These are phyloP conservation scores for Grosmannia serpens DNA, from an alignment of 2,329 filamentous ascomycete genomes.

Conservation along the genomic window DNA sequence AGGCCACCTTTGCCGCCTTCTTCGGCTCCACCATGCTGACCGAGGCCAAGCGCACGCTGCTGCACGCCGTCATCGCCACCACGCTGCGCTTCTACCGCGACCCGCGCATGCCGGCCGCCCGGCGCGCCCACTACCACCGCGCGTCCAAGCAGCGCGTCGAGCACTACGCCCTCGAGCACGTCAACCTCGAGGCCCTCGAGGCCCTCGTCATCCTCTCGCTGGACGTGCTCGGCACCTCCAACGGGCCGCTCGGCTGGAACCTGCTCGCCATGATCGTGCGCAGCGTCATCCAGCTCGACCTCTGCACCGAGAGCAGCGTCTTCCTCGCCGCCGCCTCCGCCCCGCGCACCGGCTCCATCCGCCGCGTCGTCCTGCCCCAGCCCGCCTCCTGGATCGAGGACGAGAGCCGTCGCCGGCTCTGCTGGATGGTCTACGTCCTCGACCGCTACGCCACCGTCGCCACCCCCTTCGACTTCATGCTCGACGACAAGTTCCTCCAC, in stretches of 20 bases:
- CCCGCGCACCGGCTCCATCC: slow-evolving; percentile 76
- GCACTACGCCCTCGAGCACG: slow-evolving; percentile 79
- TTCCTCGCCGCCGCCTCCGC: slow-evolving; percentile 54
- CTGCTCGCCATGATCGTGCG: slow-evolving; percentile 78
- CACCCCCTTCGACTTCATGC: slow-evolving; percentile 72
- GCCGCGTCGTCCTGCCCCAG: slow-evolving; percentile 73
- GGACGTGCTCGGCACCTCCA: slow-evolving; percentile 74
- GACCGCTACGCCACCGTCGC: slow-evolving; percentile 84
- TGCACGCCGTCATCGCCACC: slow-evolving; percentile 82
- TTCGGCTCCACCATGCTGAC: slow-evolving; percentile 68
- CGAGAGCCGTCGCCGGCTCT: slow-evolving; percentile 69
- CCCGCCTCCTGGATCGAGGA: slow-evolving; percentile 81
- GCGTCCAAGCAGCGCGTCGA: slow-evolving; percentile 77
- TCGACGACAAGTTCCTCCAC: slow-evolving; percentile 82
- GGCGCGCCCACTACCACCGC: slow-evolving; percentile 62
- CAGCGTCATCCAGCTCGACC: slow-evolving; percentile 74
- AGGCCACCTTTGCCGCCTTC: slow-evolving; percentile 67
- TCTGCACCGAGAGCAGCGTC: slow-evolving; percentile 72
- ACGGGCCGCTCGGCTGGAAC: slow-evolving; percentile 86
- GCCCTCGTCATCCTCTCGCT: slow-evolving; percentile 77
- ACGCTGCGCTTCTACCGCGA: slow-evolving; percentile 77
- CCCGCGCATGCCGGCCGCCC: slow-evolving; percentile 57
- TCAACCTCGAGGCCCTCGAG: slow-evolving; percentile 76
- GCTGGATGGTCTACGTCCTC: slow-evolving; percentile 89
- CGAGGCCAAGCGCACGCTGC: slow-evolving; percentile 68